Base-by-base conservation (phyloP, 2,329 filamentous ascomycete genomes). In the Xylaria polymorpha region DNA sequence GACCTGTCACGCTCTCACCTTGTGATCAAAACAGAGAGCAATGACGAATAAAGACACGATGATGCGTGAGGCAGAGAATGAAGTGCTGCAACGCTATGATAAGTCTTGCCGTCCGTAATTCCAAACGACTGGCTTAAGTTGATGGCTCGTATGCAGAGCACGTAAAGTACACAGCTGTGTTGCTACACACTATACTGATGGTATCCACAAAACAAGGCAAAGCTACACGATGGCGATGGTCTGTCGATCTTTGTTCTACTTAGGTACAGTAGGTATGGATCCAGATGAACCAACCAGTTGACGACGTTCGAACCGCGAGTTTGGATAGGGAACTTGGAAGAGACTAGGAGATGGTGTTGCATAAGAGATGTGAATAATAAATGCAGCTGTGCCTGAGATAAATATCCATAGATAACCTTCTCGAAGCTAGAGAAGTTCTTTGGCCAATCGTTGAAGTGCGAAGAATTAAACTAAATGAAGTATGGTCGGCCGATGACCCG, bases 11-110 rank as follows among this genome's bases (percentile, higher is more conserved):
- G 37, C 32, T 46, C 32, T 44, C n/a, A 12, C 20, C 20, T 59
- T 12, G 46, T 55, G 61, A 43, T 32, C 18, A 22, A 20, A n/a
- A 51, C 20, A 56, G 22, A 48, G 18, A 22, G 12, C 10, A 37
- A 41, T n/a, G 41, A 15, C 41, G 56, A 65, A 68, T 64, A 41
- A 29, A 50, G 39, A 18, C 56, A 68, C 39, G 39, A 41, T 25
- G 29, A 35, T 44, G 25, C 37, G 53, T 46, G 37, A 48, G 46
- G 12, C 53, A 29, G 14, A 22, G 8, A 59, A 44, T 12, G 32
- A 61, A 50, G 50, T 44, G 29, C 61, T 68, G 57, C 12, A 61
- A 68, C 61, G 50, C 22, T 65, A 41, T 61, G 66, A 64, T 68
- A 57, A 63, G 61, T 35, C 39, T 20, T 53, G 55, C 46, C 20